These are phyloP conservation scores for Spiromastix sp. DNA, from an alignment of 2,329 filamentous ascomycete genomes.

Conservation along the genomic window DNA sequence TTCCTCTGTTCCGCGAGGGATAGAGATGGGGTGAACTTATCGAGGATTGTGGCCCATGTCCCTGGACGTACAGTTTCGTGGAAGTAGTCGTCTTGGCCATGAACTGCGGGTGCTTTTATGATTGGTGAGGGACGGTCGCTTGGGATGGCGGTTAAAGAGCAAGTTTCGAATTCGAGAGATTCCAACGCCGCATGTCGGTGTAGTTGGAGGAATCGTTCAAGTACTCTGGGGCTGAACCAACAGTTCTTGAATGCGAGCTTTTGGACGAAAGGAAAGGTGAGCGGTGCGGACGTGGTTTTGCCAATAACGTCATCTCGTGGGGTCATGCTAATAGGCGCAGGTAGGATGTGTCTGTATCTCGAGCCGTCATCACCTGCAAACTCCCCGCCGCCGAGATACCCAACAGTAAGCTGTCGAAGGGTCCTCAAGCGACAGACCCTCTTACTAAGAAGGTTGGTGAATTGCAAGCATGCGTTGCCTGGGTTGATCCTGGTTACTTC, in stretches of 20 bases:
- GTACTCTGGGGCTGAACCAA: constrained; percentile 52
- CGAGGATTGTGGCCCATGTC: constrained; percentile 42
- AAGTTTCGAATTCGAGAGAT: constrained; percentile 50
- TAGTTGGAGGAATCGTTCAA: constrained; percentile 41
- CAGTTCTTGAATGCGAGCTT: constrained; percentile 57
- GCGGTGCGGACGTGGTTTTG: constrained; percentile 19
- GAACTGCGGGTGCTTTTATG: constrained; percentile 9
- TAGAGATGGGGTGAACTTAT: constrained; percentile 39
- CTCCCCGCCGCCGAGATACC: constrained; percentile 60
- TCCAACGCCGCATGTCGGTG: constrained; percentile 41
- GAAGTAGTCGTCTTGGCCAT: constrained; percentile 21
- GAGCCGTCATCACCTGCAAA: constrained; percentile 51
- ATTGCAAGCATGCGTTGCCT: constrained; percentile 39
- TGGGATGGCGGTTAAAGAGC: constrained; percentile 49
- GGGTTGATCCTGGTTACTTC: constrained; percentile 42
- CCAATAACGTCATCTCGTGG: constrained; percentile 6
- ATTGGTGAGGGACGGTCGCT: constrained; percentile 5
- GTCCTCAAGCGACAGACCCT: constrained; percentile 39
- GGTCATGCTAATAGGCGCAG: constrained; percentile 37
- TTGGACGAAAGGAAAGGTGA: constrained; percentile 48
- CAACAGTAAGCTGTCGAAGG: constrained; percentile 52
- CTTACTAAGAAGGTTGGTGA: constrained; percentile 42
- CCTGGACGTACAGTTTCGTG: constrained; percentile 27
- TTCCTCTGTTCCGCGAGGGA: constrained; percentile 26
- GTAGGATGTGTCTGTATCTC: constrained; percentile 52